A percentile compares a stretch with the other conserved stretches of the same genome.
phyloP scores from a whole-genome alignment of 1,139 yeast species.

The Debaryomyces udenii region DNA sequence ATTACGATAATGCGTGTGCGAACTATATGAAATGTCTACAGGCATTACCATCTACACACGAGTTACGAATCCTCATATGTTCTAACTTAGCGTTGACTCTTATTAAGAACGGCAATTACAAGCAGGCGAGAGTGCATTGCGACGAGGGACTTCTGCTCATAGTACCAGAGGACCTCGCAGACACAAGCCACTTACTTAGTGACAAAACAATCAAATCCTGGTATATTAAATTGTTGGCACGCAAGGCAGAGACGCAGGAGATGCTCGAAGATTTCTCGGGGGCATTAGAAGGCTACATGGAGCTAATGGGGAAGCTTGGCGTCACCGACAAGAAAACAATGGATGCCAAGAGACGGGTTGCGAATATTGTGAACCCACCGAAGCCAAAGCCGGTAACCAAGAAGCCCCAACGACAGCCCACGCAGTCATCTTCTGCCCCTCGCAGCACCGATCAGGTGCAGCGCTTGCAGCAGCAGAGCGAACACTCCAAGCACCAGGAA shows the following conservation, averaged over 20 bases:
- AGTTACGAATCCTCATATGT: slow-evolving; percentile 64
- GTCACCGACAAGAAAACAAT: slow-evolving; percentile 62
- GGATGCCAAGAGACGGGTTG: slow-evolving; percentile 85
- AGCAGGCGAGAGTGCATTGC: slow-evolving; percentile 58
- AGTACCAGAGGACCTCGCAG: slow-evolving; percentile 36
- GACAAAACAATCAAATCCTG: slow-evolving; percentile 67
- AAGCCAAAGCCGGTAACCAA: slow-evolving; percentile 19
- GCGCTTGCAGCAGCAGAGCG: slow-evolving; percentile 50
- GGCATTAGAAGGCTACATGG: slow-evolving; percentile 63
- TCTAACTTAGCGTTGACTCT: slow-evolving; percentile 79
- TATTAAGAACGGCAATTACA: slow-evolving; percentile 74
- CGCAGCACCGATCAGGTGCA: no score
- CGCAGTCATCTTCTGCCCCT: no score
- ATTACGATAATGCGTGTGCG: slow-evolving; percentile 67
- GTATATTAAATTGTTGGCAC: slow-evolving; percentile 68
- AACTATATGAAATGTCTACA: slow-evolving; percentile 64
- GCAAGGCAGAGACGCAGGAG: slow-evolving; percentile 85
- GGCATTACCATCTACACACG: slow-evolving; percentile 66
- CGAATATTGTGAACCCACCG: slow-evolving; percentile 59
- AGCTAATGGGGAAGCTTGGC: slow-evolving; percentile 64
- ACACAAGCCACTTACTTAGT: slow-evolving; percentile 31
- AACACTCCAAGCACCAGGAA: slow-evolving; percentile 53
- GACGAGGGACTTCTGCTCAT: slow-evolving; percentile 62
- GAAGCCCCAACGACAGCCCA: no score
- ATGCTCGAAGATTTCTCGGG: slow-evolving; percentile 68